These are phyloP conservation scores for Starmerella tilneyi DNA, from an alignment of 805 yeast genomes.

Conservation along the genomic window DNA sequence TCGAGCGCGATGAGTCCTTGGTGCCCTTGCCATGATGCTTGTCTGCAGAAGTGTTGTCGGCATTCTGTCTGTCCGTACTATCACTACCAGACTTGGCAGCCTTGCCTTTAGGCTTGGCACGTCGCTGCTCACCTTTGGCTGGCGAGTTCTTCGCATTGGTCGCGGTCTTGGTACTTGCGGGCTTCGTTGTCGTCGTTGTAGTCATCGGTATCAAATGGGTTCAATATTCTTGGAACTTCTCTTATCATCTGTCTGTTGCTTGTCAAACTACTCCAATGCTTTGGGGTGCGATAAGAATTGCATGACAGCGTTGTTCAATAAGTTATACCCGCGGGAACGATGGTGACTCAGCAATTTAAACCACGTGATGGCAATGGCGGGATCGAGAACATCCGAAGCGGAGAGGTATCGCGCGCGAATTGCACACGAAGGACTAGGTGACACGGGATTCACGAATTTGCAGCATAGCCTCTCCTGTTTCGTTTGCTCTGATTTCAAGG, in stretches of 20 bases:
- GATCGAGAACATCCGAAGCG: background rate
- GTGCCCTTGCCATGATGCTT: background rate
- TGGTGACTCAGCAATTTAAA: background rate
- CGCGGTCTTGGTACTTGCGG: background rate
- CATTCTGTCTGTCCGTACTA: background rate
- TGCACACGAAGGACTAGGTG: background rate
- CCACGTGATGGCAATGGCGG: constrained; percentile 1
- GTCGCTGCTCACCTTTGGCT: constrained; percentile 1
- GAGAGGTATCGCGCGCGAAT: background rate
- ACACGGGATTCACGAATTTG: no score
- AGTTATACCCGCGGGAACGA: background rate
- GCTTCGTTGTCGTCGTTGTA: constrained; percentile 6
- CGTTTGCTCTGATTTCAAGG: no score
- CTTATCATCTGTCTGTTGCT: constrained; percentile 14
- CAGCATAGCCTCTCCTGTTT: no score
- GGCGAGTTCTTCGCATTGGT: background rate
- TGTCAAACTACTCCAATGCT: background rate
- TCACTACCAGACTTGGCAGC: background rate
- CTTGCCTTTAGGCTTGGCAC: background rate
- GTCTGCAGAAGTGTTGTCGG: background rate
- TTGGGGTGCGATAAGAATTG: background rate
- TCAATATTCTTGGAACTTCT: constrained; percentile 1
- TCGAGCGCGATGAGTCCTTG: background rate
- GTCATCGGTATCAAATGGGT: constrained; percentile 8
- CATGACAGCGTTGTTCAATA: background rate